A percentile compares a stretch with the other conserved stretches of the same genome.
These are phyloP conservation scores for Pseudozyma sp. DNA, from an alignment of 1,284 basidiomycete genomes.

Conservation along the genomic window DNA sequence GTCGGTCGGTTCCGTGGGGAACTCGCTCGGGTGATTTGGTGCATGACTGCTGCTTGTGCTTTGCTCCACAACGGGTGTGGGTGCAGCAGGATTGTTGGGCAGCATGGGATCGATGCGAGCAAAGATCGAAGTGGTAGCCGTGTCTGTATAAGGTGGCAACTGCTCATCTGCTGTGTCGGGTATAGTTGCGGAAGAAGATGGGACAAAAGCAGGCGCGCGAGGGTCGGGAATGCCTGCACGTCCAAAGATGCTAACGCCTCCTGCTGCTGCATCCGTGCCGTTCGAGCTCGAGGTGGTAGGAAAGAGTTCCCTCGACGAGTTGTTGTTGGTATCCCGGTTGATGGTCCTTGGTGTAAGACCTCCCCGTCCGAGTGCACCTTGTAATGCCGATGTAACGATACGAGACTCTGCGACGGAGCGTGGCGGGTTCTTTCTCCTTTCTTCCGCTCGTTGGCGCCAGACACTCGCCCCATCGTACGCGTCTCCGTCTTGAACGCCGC, in stretches of 20 bases:
- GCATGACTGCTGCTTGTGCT: not conserved
- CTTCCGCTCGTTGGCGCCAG: conserved; percentile 33
- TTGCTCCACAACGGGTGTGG: not conserved
- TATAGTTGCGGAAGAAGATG: conserved; percentile 5
- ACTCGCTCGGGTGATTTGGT: conserved; percentile 23
- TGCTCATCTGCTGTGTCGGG: not conserved
- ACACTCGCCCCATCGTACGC: conserved; percentile 27
- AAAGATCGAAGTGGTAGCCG: conserved; percentile 45
- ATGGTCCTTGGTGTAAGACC: not conserved
- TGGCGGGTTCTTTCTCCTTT: conserved; percentile 25
- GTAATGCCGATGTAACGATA: not conserved
- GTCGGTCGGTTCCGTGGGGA: conserved; percentile 54
- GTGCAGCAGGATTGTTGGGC: conserved; percentile 49
- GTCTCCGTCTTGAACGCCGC: too few species aligned
- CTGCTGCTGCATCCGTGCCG: conserved; percentile 3
- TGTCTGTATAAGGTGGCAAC: not conserved
- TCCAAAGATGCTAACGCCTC: conserved; percentile 58
- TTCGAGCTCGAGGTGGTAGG: conserved; percentile 3
- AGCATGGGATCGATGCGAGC: conserved; percentile 63
- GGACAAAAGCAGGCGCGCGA: conserved; percentile 58
- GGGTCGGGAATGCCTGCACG: conserved; percentile 64
- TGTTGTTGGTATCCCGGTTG: not conserved
- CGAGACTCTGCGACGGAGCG: conserved; percentile 13
- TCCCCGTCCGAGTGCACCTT: conserved; percentile 16
- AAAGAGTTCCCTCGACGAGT: conserved; percentile 13